A percentile compares a stretch with the other conserved stretches of the same genome.
phyloP scores from a whole-genome alignment of 352 stramenopile species.

The Elongisporangium prolatum region DNA sequence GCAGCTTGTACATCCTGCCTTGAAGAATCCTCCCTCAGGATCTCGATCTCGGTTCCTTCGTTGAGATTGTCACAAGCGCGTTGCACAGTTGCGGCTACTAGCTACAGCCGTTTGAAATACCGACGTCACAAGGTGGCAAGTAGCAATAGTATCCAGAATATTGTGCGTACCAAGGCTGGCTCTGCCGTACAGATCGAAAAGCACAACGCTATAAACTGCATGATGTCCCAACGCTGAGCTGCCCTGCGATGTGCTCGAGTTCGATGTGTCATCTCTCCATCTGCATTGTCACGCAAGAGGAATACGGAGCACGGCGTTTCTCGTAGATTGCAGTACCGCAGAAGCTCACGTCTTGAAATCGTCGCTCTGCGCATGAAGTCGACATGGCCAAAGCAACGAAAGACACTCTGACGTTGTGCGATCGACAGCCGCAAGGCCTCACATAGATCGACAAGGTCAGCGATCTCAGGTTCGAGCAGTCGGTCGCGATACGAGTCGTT shows the following conservation, averaged over 20 bases:
- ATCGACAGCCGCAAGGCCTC: slow-evolving; percentile 47
- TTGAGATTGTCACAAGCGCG: not conserved
- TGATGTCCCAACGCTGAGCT: slow-evolving; percentile 48
- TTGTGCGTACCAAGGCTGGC: slow-evolving; percentile 12
- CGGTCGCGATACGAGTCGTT: slow-evolving; percentile 66
- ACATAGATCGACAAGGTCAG: slow-evolving; percentile 47
- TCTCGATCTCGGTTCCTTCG: not conserved
- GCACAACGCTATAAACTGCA: slow-evolving; percentile 40
- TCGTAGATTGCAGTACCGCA: slow-evolving; percentile 52
- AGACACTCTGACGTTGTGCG: slow-evolving; percentile 50
- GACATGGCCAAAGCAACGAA: slow-evolving; percentile 56
- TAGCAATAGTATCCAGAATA: no score
- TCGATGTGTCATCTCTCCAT: not conserved
- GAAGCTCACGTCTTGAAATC: slow-evolving; percentile 40
- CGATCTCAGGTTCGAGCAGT: slow-evolving; percentile 51
- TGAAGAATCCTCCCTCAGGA: no score
- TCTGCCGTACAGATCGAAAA: slow-evolving; percentile 65
- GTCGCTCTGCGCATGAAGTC: slow-evolving; percentile 52
- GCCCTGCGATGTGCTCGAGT: not conserved
- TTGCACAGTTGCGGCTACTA: slow-evolving; percentile 16
- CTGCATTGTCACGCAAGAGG: slow-evolving; percentile 17
- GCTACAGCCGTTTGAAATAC: not conserved
- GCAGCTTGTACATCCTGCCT: not conserved
- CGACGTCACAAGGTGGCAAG: not conserved
- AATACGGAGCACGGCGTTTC: slow-evolving; percentile 22